Percentiles rank a stretch among this genome's conserved stretches.
Evolutionary conservation across 2,329 filamentous ascomycete species (phyloP).

Genomic region (Monosporascus sp.): DNA sequence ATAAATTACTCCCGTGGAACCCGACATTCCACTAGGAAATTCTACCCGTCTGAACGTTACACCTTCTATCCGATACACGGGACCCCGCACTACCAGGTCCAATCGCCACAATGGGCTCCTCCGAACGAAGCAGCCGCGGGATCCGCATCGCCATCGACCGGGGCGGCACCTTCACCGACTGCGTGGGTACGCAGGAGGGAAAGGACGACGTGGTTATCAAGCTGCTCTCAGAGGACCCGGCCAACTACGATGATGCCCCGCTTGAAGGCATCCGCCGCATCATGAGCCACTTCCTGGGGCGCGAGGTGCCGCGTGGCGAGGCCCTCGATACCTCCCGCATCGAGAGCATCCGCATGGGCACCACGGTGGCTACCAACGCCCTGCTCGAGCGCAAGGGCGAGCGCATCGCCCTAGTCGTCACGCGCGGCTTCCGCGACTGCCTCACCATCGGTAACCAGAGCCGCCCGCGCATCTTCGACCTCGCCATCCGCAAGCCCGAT

Average conservation of each 20-base stretch:
- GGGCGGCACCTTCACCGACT: conserved; percentile 90
- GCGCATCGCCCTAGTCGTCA: conserved; percentile 81
- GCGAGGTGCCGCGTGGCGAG: conserved; percentile 74
- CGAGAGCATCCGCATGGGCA: conserved; percentile 92
- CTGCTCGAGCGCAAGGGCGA: conserved; percentile 87
- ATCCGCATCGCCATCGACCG: conserved; percentile 74
- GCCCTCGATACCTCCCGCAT: conserved; percentile 77
- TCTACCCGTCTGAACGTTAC: background rate
- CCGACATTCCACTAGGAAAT: too few species aligned
- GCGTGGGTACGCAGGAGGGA: conserved; percentile 73
- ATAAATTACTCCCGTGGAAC: too few species aligned
- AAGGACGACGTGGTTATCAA: conserved; percentile 83
- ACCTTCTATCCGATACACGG: background rate
- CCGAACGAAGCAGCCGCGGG: conserved; percentile 41
- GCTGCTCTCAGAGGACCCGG: conserved; percentile 82
- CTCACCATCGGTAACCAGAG: conserved; percentile 88
- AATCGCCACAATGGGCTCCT: conserved; percentile 28
- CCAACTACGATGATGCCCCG: conserved; percentile 86
- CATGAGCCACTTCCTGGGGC: conserved; percentile 69
- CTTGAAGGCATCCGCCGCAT: conserved; percentile 87
- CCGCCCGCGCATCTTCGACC: conserved; percentile 83
- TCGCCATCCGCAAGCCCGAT: conserved; percentile 82
- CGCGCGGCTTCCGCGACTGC: conserved; percentile 82
- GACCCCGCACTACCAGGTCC: background rate
- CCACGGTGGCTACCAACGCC: conserved; percentile 90